Conservation (phyloP, 495 filamentous ascomycete genomes). For the Tetracladium setigerum region DNA sequence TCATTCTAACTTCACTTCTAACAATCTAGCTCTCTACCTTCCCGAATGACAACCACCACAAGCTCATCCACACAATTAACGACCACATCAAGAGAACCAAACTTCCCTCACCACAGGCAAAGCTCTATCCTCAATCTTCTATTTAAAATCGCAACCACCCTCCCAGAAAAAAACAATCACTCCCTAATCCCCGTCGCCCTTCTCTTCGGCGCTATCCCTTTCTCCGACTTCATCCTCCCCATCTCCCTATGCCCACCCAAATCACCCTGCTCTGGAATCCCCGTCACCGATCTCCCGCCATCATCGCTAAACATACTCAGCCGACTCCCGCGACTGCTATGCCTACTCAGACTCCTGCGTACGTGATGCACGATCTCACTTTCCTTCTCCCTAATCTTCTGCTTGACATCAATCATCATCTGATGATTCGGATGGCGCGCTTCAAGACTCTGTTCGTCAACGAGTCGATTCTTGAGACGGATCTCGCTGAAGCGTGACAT, state of each 20-base stretch:
- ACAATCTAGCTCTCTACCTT: too few species aligned
- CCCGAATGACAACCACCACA: too few species aligned
- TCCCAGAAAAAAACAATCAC: too few species aligned
- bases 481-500: constrained; percentile 65
- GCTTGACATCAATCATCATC: constrained; percentile 5
- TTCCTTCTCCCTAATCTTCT: constrained; percentile 14
- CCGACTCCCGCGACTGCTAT: constrained; percentile 5
- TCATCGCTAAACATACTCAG: constrained; percentile 3
- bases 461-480: constrained; percentile 53
- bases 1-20: too few species aligned
- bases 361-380: constrained; percentile 8
- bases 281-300: too few species aligned
- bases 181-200: too few species aligned
- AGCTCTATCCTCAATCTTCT: too few species aligned
- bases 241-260: constrained; percentile 15
- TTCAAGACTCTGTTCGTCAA: constrained; percentile 31
- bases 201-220: too few species aligned
- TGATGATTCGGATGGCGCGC: constrained; percentile 19
- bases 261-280: constrained; percentile 9
- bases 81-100: too few species aligned
- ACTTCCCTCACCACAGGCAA: too few species aligned
- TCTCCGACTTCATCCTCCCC: background rate
- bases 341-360: constrained; percentile 10
- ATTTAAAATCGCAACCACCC: too few species aligned
- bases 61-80: too few species aligned